Evolutionary conservation across 2,329 filamentous ascomycete genomes (phyloP).

Genomic region (Huntiella moniliformis): DNA sequence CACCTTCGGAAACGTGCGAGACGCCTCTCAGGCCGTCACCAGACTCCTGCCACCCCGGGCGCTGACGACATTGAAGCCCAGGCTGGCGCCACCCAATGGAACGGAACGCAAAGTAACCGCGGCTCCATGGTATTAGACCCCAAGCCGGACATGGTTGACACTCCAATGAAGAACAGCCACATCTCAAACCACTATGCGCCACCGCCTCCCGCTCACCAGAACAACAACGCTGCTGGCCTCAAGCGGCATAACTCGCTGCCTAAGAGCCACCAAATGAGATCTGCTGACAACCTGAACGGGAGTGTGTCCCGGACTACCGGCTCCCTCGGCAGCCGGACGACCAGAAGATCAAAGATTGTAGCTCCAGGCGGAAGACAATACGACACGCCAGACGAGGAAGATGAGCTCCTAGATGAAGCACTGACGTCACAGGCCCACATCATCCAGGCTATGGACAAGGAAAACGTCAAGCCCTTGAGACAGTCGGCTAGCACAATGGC

Average conservation of each 20-base stretch:
- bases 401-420: constrained; percentile 83
- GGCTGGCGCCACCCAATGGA: constrained; percentile 78
- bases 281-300: constrained; percentile 45
- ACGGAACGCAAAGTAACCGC: constrained; percentile 23
- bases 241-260: constrained; percentile 49
- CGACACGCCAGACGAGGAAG: constrained; percentile 89
- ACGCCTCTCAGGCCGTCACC: constrained; percentile 78
- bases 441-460: constrained; percentile 49
- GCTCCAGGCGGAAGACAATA: constrained; percentile 62
- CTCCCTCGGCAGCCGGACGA: constrained; percentile 19
- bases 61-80: constrained; percentile 86
- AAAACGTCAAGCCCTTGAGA: constrained; percentile 25
- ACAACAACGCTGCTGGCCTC: constrained; percentile 27
- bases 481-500: constrained; percentile 47
- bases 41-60: constrained; percentile 57
- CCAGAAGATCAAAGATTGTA: constrained; percentile 55
- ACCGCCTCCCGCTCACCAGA: constrained; percentile 34
- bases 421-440: constrained; percentile 59
- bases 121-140: constrained; percentile 64
- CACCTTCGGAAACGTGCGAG: constrained; percentile 86
- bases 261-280: constrained; percentile 39
- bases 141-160: constrained; percentile 41
- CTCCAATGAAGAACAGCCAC: constrained; percentile 37
- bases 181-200: constrained; percentile 28
- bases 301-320: constrained; percentile 28